Conservation (phyloP, 192 early-diverging fungal species). For the Jimgerdemannia lactiflua region DNA sequence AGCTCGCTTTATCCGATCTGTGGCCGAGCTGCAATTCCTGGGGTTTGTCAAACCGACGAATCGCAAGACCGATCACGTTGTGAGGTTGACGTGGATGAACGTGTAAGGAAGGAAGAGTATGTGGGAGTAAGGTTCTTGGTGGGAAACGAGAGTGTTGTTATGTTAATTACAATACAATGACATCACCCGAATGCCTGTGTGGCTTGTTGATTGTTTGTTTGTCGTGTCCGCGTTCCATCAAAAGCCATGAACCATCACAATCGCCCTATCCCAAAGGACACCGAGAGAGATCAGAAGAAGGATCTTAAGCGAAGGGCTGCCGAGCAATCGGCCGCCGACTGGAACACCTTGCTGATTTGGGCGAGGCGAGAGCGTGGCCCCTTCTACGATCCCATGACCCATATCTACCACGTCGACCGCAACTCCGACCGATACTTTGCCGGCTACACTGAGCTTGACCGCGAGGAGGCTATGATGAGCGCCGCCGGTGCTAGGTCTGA, state of each 20-base stretch:
- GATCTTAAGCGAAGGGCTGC: background rate
- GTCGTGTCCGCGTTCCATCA: no score
- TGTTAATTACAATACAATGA: no score
- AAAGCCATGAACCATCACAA: background rate
- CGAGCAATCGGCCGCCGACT: background rate
- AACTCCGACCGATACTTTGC: conserved; percentile 40
- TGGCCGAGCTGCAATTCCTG: conserved; percentile 85
- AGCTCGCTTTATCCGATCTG: conserved; percentile 79
- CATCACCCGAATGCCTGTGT: background rate
- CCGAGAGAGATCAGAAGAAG: background rate
- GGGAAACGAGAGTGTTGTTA: no score
- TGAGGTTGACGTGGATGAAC: conserved; percentile 71
- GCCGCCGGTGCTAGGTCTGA: no score
- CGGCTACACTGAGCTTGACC: conserved; percentile 20
- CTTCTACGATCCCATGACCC: conserved; percentile 43
- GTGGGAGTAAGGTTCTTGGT: no score
- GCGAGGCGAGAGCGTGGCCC: conserved; percentile 42
- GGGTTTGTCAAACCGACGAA: conserved; percentile 90
- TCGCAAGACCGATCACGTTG: conserved; percentile 92
- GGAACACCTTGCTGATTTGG: conserved; percentile 45
- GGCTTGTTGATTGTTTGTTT: background rate
- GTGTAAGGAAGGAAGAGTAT: background rate
- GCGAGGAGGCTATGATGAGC: background rate
- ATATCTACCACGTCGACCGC: conserved; percentile 41
- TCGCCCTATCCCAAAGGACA: background rate